A percentile compares a stretch with the other conserved stretches of the same genome.
phyloP scores from a whole-genome alignment of 176 grass and related monocot species.

The Carex scoparia region DNA sequence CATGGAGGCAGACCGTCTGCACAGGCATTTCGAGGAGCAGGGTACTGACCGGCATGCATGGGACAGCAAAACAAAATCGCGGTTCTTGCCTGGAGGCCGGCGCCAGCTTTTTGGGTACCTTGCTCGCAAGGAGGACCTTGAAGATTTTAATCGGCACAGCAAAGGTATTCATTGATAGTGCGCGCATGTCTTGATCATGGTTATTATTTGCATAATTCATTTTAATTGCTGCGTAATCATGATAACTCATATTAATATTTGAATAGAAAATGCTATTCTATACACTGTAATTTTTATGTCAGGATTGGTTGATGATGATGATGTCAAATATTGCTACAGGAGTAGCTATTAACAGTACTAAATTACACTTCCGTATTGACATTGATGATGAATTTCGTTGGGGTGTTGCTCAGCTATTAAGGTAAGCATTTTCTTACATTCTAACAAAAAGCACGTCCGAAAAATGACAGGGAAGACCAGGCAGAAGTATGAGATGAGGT shows the following conservation, averaged over 20 bases:
- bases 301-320: background rate
- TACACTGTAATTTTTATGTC: background rate
- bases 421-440: slow-evolving; percentile 2
- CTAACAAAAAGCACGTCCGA: background rate
- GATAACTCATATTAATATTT: background rate
- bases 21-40: slow-evolving; percentile 64
- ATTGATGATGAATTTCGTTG: background rate
- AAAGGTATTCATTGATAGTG: slow-evolving; percentile 41
- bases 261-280: background rate
- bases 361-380: background rate
- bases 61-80: slow-evolving; percentile 23
- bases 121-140: slow-evolving; percentile 75
- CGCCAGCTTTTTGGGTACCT: slow-evolving; percentile 79
- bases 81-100: slow-evolving; percentile 65
- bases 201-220: background rate
- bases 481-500: slow-evolving; percentile 70
- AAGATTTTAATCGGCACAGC: slow-evolving; percentile 55
- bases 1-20: slow-evolving; percentile 68
- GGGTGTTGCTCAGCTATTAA: slow-evolving; percentile 5
- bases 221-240: background rate
- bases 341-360: background rate
- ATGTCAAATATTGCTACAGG: background rate
- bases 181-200: background rate
- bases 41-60: slow-evolving; percentile 60
- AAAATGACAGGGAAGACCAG: slow-evolving; percentile 51